These are phyloP conservation scores for Hypoxylon intermedium DNA, from an alignment of 495 filamentous ascomycete species.

Conservation along the genomic window DNA sequence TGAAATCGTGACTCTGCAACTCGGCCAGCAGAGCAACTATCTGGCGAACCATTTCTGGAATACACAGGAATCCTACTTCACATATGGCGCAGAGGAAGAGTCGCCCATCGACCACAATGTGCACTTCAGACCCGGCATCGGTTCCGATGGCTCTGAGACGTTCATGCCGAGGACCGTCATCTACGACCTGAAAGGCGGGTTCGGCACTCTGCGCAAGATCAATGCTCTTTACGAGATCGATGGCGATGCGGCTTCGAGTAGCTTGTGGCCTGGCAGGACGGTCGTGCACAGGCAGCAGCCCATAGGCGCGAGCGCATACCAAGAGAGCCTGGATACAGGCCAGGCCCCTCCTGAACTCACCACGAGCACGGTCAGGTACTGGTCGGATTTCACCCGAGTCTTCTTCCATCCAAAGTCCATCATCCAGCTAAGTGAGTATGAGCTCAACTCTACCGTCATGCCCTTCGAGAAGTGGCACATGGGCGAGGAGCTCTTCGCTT, in stretches of 20 bases:
- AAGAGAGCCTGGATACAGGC: constrained; percentile 75
- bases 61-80: constrained; percentile 98
- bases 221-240: constrained; percentile 87
- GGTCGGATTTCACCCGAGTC: constrained; percentile 92
- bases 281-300: constrained; percentile 68
- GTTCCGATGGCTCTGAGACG: constrained; percentile 83
- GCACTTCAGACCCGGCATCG: constrained; percentile 87
- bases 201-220: constrained; percentile 83
- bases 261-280: constrained; percentile 75
- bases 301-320: constrained; percentile 76
- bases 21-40: constrained; percentile 92
- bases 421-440: constrained; percentile 86
- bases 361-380: constrained; percentile 79
- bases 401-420: constrained; percentile 92
- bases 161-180: constrained; percentile 90
- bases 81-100: constrained; percentile 72
- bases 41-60: constrained; percentile 99
- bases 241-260: constrained; percentile 55
- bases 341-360: constrained; percentile 67
- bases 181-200: constrained; percentile 92
- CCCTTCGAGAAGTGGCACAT: constrained; percentile 83
- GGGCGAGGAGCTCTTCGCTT: constrained; percentile 83
- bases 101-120: constrained; percentile 89
- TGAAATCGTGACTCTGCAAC: constrained; percentile 92
- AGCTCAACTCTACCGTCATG: constrained; percentile 74